phyloP scores from a whole-genome alignment of 345 rosid genomes.

The Brassica rapa region DNA sequence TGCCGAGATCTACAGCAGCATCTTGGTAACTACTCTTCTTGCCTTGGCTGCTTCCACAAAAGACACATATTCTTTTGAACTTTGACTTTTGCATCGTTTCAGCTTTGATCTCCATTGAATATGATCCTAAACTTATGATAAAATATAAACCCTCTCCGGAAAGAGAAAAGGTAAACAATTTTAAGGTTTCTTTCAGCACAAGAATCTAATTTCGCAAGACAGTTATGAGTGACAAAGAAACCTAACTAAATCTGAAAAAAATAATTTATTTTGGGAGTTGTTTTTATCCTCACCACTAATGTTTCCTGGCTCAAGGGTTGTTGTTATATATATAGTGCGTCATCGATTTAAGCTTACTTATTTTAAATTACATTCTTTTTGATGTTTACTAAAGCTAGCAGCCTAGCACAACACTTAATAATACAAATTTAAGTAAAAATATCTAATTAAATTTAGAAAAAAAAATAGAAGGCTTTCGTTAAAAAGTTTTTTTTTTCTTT shows the following conservation, averaged over 20 bases:
- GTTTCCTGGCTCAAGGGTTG: constrained; percentile 24
- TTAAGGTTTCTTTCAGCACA: constrained; percentile 29
- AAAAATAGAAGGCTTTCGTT: no score
- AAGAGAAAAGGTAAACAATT: constrained; percentile 17
- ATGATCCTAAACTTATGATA: neutral
- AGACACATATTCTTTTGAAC: constrained; percentile 79
- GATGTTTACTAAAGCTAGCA: no score
- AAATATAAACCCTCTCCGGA: neutral
- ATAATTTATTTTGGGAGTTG: no score
- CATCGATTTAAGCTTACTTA: neutral
- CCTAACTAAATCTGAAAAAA: neutral
- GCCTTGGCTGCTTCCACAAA: constrained; percentile 88
- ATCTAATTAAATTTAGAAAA: no score
- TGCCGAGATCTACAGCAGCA: constrained; percentile 83
- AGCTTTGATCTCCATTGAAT: constrained; percentile 53
- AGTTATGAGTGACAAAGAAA: constrained; percentile 10
- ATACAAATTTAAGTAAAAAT: no score
- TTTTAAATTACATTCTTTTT: no score
- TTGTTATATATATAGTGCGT: constrained; percentile 39
- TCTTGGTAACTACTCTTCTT: constrained; percentile 84
- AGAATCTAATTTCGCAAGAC: constrained; percentile 10
- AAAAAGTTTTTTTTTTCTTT: no score
- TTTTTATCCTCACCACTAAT: constrained; percentile 19
- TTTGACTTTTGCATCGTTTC: constrained; percentile 51
- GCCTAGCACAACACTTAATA: no score